phyloP scores from a whole-genome alignment of 2,329 filamentous ascomycete species.

The Alternaria angustiovoidea region DNA sequence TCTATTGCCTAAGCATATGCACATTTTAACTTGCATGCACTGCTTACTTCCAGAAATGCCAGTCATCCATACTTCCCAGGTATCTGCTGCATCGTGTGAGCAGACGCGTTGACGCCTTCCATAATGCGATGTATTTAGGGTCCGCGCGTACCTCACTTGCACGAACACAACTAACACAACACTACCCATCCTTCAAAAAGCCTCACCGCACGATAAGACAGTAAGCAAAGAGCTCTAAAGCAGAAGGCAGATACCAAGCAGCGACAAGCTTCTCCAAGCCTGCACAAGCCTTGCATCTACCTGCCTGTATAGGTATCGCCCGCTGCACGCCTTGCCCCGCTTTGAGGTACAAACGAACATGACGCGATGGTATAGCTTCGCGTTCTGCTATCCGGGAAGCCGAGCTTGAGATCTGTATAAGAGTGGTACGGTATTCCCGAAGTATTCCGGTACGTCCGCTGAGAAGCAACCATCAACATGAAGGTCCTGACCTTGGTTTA shows the following conservation, averaged over 20 bases:
- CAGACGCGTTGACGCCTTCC: not conserved
- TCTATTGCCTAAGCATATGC: not conserved
- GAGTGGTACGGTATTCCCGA: not conserved
- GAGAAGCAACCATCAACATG: conserved; percentile 12
- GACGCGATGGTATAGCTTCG: conserved; percentile 8
- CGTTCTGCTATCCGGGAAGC: not conserved
- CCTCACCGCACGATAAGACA: not conserved
- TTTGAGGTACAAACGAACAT: conserved; percentile 11
- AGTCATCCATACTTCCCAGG: not conserved
- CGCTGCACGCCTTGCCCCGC: conserved; percentile 14
- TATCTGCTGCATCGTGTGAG: not conserved
- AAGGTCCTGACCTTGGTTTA: conserved; percentile 14
- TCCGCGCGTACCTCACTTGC: not conserved
- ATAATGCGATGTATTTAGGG: not conserved
- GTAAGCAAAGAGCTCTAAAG: not conserved
- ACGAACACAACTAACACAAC: not conserved
- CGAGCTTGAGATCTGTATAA: conserved; percentile 8
- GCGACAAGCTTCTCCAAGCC: conserved; percentile 28
- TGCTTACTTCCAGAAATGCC: not conserved
- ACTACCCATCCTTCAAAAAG: not conserved
- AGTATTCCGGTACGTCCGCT: not conserved
- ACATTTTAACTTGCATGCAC: not conserved
- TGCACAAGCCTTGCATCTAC: conserved; percentile 23
- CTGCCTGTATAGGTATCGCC: conserved; percentile 23
- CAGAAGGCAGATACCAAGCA: conserved; percentile 16